These are phyloP conservation scores for Epichloe glyceriae DNA, from an alignment of 2,329 filamentous ascomycete species.

Conservation along the genomic window DNA sequence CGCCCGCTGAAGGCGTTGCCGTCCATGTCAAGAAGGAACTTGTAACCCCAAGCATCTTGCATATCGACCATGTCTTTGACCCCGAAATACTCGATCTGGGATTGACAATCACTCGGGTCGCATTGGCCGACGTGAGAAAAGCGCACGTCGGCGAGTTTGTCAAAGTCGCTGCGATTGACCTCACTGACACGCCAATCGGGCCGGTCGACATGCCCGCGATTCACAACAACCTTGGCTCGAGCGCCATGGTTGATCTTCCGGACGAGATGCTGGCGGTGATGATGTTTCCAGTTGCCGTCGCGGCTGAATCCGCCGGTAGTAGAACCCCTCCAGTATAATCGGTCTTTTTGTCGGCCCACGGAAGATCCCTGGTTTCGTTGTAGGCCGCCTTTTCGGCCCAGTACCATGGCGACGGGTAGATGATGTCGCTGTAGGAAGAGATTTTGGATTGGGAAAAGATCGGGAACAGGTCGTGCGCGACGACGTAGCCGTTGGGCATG, in stretches of 20 bases:
- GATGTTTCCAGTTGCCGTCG: slow-evolving; percentile 81
- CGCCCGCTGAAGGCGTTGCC: slow-evolving; percentile 92
- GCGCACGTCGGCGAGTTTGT: slow-evolving; percentile 65
- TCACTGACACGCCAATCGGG: slow-evolving; percentile 48
- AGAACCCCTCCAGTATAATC: slow-evolving; percentile 88
- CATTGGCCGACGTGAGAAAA: slow-evolving; percentile 91
- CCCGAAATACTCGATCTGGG: slow-evolving; percentile 61
- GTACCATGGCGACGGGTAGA: slow-evolving; percentile 98
- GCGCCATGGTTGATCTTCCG: slow-evolving; percentile 62
- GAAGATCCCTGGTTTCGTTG: slow-evolving; percentile 51
- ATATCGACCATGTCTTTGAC: slow-evolving; percentile 55
- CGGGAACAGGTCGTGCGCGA: slow-evolving; percentile 83
- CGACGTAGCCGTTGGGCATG: slow-evolving; percentile 76
- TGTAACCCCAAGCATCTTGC: slow-evolving; percentile 75
- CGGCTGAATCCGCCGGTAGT: slow-evolving; percentile 91
- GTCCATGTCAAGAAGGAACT: slow-evolving; percentile 85
- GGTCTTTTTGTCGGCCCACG: slow-evolving; percentile 65
- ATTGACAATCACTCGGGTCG: slow-evolving; percentile 76
- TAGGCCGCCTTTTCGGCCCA: slow-evolving; percentile 82
- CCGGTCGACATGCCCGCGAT: slow-evolving; percentile 17
- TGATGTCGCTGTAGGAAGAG: slow-evolving; percentile 78
- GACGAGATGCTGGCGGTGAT: slow-evolving; percentile 83
- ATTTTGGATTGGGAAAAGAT: slow-evolving; percentile 95
- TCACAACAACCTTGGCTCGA: slow-evolving; percentile 28
- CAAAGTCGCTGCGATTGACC: slow-evolving; percentile 52